Evolutionary conservation across 257 asterid species (phyloP), one percentile per base, ranked within the genome.

Genomic region (Nemophila menziesii): DNA sequence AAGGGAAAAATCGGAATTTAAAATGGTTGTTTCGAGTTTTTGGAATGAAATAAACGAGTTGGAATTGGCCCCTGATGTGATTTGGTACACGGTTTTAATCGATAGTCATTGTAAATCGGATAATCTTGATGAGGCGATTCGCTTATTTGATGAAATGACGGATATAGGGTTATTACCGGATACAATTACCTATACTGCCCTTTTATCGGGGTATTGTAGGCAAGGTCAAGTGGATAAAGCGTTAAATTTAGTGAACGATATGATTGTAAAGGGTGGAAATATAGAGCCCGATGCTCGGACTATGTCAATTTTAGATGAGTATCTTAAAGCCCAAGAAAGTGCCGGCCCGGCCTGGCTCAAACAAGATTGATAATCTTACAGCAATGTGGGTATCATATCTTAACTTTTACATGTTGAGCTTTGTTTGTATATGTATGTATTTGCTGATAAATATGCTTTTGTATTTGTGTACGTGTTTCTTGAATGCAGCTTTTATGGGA

Each of bases 71-170:
- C 83, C 83, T 27, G 95, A 83, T 44, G 77, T 61, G 17, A 56
- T 69, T 53, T 71, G 71, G 68, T 80, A 80, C 59, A 87, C 95
- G 22, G 83, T 60, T 26, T 58, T 80, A 56, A 83, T 87, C 33
- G 95, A 87, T 55, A 49, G 73, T 54, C 64, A 43, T 11, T 80
- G 92, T 65, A 87, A 87, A 65, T 73, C 81, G 8, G 69, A 55
- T 51, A 73, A 76, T 55, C 68, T 80, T 62, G 46, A 65, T 38
- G 81, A 70, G 56, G 97, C 92, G 52, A 46, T 63, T 65, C 49
- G 56, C 46, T 74, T 75, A 49, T 83, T 87, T 60, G 29, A 63
- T 63, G 77, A 75, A 52, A 65, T 73, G 86, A 69, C 77, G 33
- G 76, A 66, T 41, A 67, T 67, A 49, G 89, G 92, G 57, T 46